Evolutionary conservation across 371 early-diverging fungal genomes (phyloP).

Genomic region (Apophysomyces sp.): DNA sequence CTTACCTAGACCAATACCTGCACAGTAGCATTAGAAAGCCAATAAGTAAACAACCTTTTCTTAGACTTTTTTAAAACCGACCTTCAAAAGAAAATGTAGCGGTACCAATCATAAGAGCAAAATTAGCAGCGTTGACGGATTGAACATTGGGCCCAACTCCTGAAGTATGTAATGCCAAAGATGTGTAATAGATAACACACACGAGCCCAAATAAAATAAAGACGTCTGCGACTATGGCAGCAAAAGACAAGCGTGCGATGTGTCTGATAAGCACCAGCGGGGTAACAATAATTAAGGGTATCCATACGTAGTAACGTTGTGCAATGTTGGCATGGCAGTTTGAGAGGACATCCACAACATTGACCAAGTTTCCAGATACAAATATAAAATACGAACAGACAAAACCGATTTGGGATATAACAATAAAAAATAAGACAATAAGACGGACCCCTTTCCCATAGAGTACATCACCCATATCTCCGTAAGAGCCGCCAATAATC

Average conservation of each 20-base stretch:
- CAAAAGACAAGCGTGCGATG: constrained; percentile 63
- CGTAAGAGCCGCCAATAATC: constrained; percentile 66
- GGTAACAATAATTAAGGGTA: constrained; percentile 59
- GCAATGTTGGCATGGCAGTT: constrained; percentile 30
- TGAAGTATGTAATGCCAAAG: constrained; percentile 16
- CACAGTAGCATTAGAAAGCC: background rate
- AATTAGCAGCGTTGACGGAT: constrained; percentile 57
- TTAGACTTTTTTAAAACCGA: background rate
- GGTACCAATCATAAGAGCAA: constrained; percentile 75
- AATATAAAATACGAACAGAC: constrained; percentile 50
- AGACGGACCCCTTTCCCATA: constrained; percentile 59
- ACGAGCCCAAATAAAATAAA: constrained; percentile 68
- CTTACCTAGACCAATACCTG: constrained; percentile 63
- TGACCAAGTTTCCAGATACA: constrained; percentile 42
- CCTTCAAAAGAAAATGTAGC: constrained; percentile 83
- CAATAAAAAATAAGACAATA: constrained; percentile 61
- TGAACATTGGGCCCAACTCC: constrained; percentile 44
- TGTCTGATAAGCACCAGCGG: constrained; percentile 67
- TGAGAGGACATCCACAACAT: constrained; percentile 39
- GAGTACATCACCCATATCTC: constrained; percentile 73
- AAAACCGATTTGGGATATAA: constrained; percentile 65
- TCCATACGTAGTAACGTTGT: constrained; percentile 51
- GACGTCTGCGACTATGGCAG: constrained; percentile 69
- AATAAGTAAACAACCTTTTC: background rate
- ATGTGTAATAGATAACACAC: constrained; percentile 39